Conservation (phyloP, 2,329 filamentous ascomycete genomes). For the Elsinoe batatas region DNA sequence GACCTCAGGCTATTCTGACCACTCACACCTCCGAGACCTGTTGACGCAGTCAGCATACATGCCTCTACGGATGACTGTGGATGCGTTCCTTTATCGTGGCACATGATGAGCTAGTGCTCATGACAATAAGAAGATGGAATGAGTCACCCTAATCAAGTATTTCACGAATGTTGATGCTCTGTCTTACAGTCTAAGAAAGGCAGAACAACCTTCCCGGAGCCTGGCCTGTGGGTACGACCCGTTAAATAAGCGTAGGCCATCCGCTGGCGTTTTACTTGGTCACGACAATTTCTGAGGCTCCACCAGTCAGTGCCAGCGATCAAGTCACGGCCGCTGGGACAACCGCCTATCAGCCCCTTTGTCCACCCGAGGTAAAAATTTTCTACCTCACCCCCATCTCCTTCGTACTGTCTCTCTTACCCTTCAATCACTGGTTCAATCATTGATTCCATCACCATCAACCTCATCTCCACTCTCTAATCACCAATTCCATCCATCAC, state of each 20-base stretch:
- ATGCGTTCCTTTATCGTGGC: not conserved
- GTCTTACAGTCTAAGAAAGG: not conserved
- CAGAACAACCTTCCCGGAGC: not conserved
- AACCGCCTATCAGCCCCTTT: conserved; percentile 10
- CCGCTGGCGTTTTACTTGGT: conserved; percentile 12
- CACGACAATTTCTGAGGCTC: conserved; percentile 9
- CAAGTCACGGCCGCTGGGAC: conserved; percentile 1
- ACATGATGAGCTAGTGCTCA: not conserved
- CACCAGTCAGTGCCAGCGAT: conserved; percentile 9
- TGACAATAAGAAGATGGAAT: not conserved
- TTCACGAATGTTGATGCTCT: not conserved
- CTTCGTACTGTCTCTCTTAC: not conserved
- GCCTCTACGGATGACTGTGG: not conserved
- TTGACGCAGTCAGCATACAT: not conserved
- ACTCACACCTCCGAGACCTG: not conserved
- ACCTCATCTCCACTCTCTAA: conserved; percentile 20
- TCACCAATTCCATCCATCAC: conserved; percentile 42
- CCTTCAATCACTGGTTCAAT: not conserved
- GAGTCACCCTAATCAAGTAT: not conserved
- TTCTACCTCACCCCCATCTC: conserved; percentile 6
- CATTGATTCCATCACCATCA: conserved; percentile 3
- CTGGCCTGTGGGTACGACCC: conserved; percentile 10
- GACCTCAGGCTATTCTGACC: not conserved
- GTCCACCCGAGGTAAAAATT: conserved; percentile 13
- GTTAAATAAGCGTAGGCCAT: conserved; percentile 13